Evolutionary conservation across 805 yeast species (phyloP).

Genomic region (Clavispora santaluciae): DNA sequence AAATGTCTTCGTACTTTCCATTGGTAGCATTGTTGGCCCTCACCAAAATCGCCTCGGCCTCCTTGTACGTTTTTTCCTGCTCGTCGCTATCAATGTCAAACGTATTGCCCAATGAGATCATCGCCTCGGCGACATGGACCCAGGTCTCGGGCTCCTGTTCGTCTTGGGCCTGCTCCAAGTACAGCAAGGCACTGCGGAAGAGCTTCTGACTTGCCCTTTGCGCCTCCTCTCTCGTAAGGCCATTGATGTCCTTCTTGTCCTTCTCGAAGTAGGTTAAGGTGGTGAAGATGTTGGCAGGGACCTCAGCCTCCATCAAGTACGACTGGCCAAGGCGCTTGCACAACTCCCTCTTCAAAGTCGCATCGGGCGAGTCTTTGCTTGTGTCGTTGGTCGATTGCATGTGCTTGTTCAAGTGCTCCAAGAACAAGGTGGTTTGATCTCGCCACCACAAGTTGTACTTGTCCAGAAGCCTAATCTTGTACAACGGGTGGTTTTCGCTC

Average conservation of each 20-base stretch:
- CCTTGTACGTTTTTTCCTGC: constrained; percentile 60
- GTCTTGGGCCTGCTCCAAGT: constrained; percentile 55
- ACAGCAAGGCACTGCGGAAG: constrained; percentile 50
- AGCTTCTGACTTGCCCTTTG: constrained; percentile 45
- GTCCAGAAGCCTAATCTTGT: constrained; percentile 33
- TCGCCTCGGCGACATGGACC: constrained; percentile 83
- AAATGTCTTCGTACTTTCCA: constrained; percentile 63
- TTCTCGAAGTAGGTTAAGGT: constrained; percentile 50
- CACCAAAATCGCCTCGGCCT: constrained; percentile 64
- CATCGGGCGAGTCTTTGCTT: constrained; percentile 10
- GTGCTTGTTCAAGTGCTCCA: constrained; percentile 26
- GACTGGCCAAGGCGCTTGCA: constrained; percentile 57
- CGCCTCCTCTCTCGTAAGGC: constrained; percentile 38
- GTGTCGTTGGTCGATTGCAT: constrained; percentile 9
- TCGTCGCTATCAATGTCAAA: constrained; percentile 58
- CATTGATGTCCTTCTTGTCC: constrained; percentile 29
- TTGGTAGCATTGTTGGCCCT: constrained; percentile 78
- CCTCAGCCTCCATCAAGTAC: constrained; percentile 60
- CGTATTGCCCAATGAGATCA: constrained; percentile 73
- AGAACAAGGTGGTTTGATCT: constrained; percentile 33
- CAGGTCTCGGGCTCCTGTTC: constrained; percentile 75
- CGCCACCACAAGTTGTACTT: constrained; percentile 56
- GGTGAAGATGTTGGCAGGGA: constrained; percentile 51
- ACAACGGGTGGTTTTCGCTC: constrained; percentile 53
- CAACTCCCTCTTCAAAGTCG: constrained; percentile 33